Evolutionary conservation across 106 monocot genomes (phyloP), one percentile per base, ranked within the genome.

Genomic region (Apostasia ramifera): DNA sequence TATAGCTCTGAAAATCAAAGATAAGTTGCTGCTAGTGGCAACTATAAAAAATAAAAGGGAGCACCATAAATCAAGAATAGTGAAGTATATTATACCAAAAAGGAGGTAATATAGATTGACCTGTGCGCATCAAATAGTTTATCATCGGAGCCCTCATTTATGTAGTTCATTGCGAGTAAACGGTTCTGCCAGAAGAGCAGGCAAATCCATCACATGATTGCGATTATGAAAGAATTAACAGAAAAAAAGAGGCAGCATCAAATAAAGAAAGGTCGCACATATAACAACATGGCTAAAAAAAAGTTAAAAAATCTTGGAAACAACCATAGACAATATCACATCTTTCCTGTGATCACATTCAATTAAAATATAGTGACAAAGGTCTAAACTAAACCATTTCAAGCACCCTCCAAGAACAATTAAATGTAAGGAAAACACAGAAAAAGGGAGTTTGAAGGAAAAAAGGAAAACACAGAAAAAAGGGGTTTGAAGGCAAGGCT

Each of bases 81-180:
- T 37, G 15, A 15, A 49, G 7, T 8, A 65, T 26, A 65, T 37
- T n/a, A 48, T 48, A 47, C 8, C n/a, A 49, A 65, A 26, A 26
- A 26, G 26, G 26, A 26, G 26, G 26, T 26, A 26, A 26, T 26
- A 26, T 26, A 26, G 26, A 26, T 26, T 3, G 86, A 98, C 97
- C 87, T 92, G 81, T 98, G 97, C 77, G 92, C 86, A 56, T 89
- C 87, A 78, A 79, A 93, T 43, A 98, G 92, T 55, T 75, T 89
- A 79, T 98, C 81, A 78, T 93, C 92, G n/a, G 71, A 56, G 43
- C 87, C 97, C 71, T 90, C 97, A 76, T 90, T 85, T 77, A 92
- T 86, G 53, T 98, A 98, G 76, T 98, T 98, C 97, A 98, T 85
- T 10, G 97, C 97, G 62, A 98, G 82, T 79, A 98, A 74, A 6